Evolutionary conservation across 2,329 filamentous ascomycete genomes (phyloP), one percentile per base, ranked within the genome.

Genomic region (Arthrocladium fulminans): DNA sequence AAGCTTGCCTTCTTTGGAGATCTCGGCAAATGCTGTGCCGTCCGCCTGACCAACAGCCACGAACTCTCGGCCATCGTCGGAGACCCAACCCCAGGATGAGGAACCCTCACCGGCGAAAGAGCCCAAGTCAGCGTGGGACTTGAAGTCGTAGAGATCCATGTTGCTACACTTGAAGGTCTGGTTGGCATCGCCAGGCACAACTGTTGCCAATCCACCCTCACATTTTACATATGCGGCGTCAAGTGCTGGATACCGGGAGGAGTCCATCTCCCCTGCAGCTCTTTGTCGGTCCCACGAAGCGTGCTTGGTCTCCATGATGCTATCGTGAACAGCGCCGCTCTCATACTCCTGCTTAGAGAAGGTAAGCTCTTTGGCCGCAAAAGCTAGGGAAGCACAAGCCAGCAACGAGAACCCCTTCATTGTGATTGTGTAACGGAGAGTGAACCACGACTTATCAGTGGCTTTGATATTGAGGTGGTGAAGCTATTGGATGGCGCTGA

Each of bases 1-100:
- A 13, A 76, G 62, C 47, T 67, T 65, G 13, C 73, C 73, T 34
- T 67, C 62, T 43, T 64, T 60, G 39, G 59, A 62, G 45, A 76
- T 65, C 53, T 76, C 73, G 10, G 70, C 69, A 41, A 76, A 75
- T 2, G 71, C 70, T 1, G 72, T 70, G 15, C 74, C 73, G 45
- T 75, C 71, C n/a, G 62, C 63, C 52, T 74, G 71, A 3, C 70
- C 73, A 22, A 75, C 64, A 22, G 69, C 66, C n/a, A 65, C 69
- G 41, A 75, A 74, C 55, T 76, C 73, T 2, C 73, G 68, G 13
- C 73, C 73, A 20, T 70, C 64, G 2, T 64, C 60, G 2, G 67
- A 70, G 0, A 72, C 73, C 73, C 70, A 73, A 3, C 73, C 73
- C 70, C 68, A 73, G 35, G 48, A 54, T 12, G 48, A 47, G 7